A percentile compares a stretch with the other conserved stretches of the same genome.
phyloP scores from a whole-genome alignment of 2,329 filamentous ascomycete species.

The Thielaviopsis euricoi region DNA sequence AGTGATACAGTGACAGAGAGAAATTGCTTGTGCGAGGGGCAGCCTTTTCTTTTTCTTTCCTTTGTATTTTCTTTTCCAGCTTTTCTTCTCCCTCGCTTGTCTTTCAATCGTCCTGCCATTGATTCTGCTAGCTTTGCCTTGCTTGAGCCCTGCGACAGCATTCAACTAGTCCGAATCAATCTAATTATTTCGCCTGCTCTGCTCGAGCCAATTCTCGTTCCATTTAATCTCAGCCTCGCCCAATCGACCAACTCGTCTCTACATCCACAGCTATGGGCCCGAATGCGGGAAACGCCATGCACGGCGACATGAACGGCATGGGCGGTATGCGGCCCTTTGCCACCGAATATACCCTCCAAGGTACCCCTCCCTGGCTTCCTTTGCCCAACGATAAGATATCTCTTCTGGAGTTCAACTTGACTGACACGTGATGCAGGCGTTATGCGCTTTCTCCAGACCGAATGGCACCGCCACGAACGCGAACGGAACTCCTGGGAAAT shows the following conservation, averaged over 20 bases:
- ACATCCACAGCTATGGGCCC: conserved; percentile 4
- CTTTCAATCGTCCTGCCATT: background rate
- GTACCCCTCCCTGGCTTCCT: conserved; percentile 15
- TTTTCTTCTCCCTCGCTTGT: background rate
- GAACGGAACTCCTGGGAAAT: conserved; percentile 98
- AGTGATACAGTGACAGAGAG: too few species aligned
- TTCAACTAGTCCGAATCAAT: background rate
- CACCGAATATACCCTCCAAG: conserved; percentile 47
- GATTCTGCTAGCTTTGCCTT: background rate
- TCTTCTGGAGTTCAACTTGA: background rate
- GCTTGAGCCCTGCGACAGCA: background rate
- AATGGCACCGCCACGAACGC: conserved; percentile 97
- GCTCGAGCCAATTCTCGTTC: background rate
- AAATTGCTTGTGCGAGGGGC: background rate
- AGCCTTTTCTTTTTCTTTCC: background rate
- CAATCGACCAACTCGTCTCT: background rate
- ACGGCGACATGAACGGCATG: conserved; percentile 23
- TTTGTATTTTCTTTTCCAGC: background rate
- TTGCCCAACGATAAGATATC: conserved; percentile 1
- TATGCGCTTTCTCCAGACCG: conserved; percentile 97
- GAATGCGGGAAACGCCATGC: conserved; percentile 27
- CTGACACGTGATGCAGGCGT: conserved; percentile 43
- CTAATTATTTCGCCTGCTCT: background rate
- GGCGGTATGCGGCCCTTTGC: conserved; percentile 33
- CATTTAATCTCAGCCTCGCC: background rate